Conservation (phyloP, 1,139 yeast species). For the Groenewaldozyma sp. region DNA sequence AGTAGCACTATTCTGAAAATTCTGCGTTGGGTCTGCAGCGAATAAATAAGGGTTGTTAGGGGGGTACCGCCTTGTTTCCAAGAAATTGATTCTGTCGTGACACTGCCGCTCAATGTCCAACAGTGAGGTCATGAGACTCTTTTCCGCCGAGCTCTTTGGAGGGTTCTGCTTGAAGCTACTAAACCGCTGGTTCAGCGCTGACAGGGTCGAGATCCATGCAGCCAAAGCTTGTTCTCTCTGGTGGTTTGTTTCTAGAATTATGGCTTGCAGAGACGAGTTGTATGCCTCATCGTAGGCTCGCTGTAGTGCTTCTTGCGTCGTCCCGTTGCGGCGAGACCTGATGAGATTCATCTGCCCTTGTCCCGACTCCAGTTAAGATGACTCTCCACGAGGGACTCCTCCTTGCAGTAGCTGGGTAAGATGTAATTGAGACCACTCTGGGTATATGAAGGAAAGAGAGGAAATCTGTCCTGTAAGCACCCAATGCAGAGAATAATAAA, state of each 20-base stretch:
- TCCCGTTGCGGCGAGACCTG: constrained; percentile 8
- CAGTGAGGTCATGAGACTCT: constrained; percentile 27
- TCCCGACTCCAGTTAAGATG: too few relatives aligned
- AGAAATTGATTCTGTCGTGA: constrained; percentile 27
- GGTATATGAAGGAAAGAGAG: too few relatives aligned
- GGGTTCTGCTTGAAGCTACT: constrained; percentile 24
- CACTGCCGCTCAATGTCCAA: constrained; percentile 32
- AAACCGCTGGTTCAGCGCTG: constrained; percentile 23
- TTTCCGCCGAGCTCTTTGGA: constrained; percentile 26
- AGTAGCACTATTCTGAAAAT: too few relatives aligned
- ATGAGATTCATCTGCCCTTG: constrained; percentile 20
- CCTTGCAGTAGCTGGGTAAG: too few relatives aligned
- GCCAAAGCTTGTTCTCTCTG: constrained; percentile 25
- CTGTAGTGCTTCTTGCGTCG: constrained; percentile 22
- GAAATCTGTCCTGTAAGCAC: too few relatives aligned
- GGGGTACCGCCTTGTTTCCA: constrained; percentile 21
- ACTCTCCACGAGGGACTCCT: too few relatives aligned
- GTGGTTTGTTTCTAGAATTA: constrained; percentile 28
- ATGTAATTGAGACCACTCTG: too few relatives aligned
- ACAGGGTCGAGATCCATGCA: constrained; percentile 27
- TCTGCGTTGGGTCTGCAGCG: too few relatives aligned
- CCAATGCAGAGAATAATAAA: too few relatives aligned
- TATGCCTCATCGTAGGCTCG: constrained; percentile 31
- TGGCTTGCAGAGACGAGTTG: constrained; percentile 29
- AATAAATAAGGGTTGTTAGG: constrained; percentile 13